Evolutionary conservation across 345 rosid genomes (phyloP), one percentile per base, ranked within the genome.

Genomic region (Kandelia obovata): DNA sequence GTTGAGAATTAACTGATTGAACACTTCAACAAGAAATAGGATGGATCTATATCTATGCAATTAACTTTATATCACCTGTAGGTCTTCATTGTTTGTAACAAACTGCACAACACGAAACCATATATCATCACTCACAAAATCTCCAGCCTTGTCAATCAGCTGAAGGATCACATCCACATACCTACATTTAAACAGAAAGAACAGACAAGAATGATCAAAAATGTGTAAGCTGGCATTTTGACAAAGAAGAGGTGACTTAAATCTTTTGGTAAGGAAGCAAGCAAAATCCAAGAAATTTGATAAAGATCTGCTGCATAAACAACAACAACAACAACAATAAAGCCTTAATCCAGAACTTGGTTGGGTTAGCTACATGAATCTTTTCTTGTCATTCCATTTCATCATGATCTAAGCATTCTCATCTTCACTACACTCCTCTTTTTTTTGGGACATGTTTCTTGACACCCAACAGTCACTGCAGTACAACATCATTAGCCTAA

Each of bases 51-150:
- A 6, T 25, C 17, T 66, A 64, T 43, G 28, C 52, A 21, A 62
- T 57, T 62, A 51, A 58, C 35, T 70, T 58, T 72, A 59, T 5
- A 75, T 75, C 80, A 96, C 99, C 97, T 96, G 99, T 28, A 96
- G 88, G 82, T 96, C 98, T 71, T 96, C 98, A 51, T 96, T 96
- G 83, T 96, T 96, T 70, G 98, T 90, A 73, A 96, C 99, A 67
- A 92, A 92, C 77, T 96, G 99, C 71, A 96, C 98, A 71, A 96
- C 98, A 61, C 99, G 98, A 69, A 96, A 96, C 99, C 99, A 96
- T 77, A 96, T 90, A 77, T 96, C 99, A 81, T 96, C 98, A 28
- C 99, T 96, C 67, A 96, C 95, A 81, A 96, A 96, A 87, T 96
- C 99, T 74, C 99, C 99, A 16, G 99, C 98, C 81, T 96, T 96